Conservation (phyloP, 768 basidiomycete species). For the Fibroporia radiculosa region DNA sequence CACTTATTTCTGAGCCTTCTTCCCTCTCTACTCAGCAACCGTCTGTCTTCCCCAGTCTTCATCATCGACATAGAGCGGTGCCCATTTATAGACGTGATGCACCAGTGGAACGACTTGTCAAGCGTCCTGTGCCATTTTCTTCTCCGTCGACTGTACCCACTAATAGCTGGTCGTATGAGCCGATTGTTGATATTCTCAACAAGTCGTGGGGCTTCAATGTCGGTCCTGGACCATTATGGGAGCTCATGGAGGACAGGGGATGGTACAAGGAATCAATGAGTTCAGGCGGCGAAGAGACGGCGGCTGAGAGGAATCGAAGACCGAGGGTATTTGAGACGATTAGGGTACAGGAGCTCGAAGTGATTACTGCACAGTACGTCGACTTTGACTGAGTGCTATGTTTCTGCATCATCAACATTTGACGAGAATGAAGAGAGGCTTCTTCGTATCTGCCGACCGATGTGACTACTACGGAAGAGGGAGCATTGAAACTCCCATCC, state of each 20-base stretch:
- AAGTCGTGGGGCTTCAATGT: slow-evolving; percentile 71
- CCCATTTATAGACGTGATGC: slow-evolving; percentile 46
- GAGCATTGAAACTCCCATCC: slow-evolving; percentile 42
- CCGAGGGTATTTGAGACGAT: slow-evolving; percentile 51
- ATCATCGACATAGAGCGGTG: slow-evolving; percentile 67
- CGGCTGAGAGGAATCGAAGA: slow-evolving; percentile 41
- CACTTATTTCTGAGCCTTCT: slow-evolving; percentile 21
- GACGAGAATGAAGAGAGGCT: slow-evolving; percentile 37
- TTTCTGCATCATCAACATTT: not conserved
- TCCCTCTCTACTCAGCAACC: slow-evolving; percentile 19
- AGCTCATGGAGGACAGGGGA: slow-evolving; percentile 66
- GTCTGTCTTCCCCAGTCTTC: slow-evolving; percentile 38
- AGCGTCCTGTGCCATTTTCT: slow-evolving; percentile 43
- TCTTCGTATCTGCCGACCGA: slow-evolving; percentile 53
- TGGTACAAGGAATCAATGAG: slow-evolving; percentile 63
- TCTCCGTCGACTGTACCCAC: slow-evolving; percentile 36
- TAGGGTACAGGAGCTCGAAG: slow-evolving; percentile 7
- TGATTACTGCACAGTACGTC: slow-evolving; percentile 11
- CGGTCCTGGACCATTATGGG: slow-evolving; percentile 73
- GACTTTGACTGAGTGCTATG: not conserved
- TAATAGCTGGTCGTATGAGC: slow-evolving; percentile 45
- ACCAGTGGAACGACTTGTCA: slow-evolving; percentile 50
- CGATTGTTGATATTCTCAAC: slow-evolving; percentile 48
- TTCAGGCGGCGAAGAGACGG: slow-evolving; percentile 18
- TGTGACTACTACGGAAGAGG: slow-evolving; percentile 40